Base-by-base conservation (phyloP, 305 asterid genomes). In the Fraxinus angustifolia region DNA sequence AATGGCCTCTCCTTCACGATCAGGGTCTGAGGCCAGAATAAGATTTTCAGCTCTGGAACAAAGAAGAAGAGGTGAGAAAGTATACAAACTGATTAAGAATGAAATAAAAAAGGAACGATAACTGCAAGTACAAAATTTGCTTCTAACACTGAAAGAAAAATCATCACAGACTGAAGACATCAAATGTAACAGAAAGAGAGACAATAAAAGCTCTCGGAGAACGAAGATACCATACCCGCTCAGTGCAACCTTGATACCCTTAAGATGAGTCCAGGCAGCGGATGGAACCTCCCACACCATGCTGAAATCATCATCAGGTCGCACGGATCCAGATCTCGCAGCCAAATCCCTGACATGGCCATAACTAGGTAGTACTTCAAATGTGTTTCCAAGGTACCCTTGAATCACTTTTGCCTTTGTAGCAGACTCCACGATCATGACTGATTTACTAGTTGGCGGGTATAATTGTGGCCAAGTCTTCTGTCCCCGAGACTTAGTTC, bases 321-420 rank as follows among this genome's bases (percentile, higher is more conserved):
- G 88, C 79, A 95, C 99, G 8, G 99, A 93, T 85, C 97, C 98
- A 19, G 98, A 93, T 85, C 97, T 91, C 30, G 94, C 97, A 82
- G 99, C 99, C 91, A 95, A 89, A 90, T 93, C 97, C 90, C 99
- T 90, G 53, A 95, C 93, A 91, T 93, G 99, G 35, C 99, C 98
- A 85, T 92, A 89, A 88, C 99, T 95, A 1, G 99, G 97, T 36
- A 93, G 80, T 68, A 95, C 99, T 90, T 95, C 98, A 83, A 91
- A 95, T 97, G 91, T 91, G 84, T 90, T 90, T 70, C 99, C 98
- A 77, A 95, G 97, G 89, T 95, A 95, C 82, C 96, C 94, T 88
- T 95, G 99, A 83, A 95, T 93, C 71, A 93, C 91, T 88, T 90
- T 95, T 60, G 98, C 94, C 91, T 95, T 95, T 4, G 97, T 91